These are phyloP conservation scores for Candida taoyuanica DNA, from an alignment of 805 yeast species.

Conservation along the genomic window DNA sequence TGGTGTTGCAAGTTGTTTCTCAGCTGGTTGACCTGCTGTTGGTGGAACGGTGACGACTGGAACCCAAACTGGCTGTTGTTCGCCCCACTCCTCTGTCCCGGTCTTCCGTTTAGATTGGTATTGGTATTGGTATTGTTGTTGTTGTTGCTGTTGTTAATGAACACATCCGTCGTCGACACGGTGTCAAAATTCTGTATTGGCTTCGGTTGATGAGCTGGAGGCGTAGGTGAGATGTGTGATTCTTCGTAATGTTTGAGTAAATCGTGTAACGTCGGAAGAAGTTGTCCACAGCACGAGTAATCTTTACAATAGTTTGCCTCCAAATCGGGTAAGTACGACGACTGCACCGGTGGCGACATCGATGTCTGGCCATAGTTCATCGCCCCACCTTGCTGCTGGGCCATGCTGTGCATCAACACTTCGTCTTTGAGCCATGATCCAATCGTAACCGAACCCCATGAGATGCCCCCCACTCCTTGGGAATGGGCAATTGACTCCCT, in stretches of 20 bases:
- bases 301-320: conserved; percentile 97
- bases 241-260: conserved; percentile 93
- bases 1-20: conserved; percentile 16
- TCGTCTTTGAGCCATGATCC: conserved; percentile 97
- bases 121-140: conserved; percentile 26
- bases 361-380: conserved; percentile 15
- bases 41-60: conserved; percentile 11
- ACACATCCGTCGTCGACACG: conserved; percentile 90
- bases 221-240: conserved; percentile 72
- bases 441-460: conserved; percentile 94
- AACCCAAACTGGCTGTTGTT: conserved; percentile 22
- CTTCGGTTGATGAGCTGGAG: conserved; percentile 45
- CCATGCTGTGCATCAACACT: conserved; percentile 51
- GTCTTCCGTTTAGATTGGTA: too few species aligned
- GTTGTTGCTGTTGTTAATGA: conserved; percentile 44
- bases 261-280: conserved; percentile 90
- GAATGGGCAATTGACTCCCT: conserved; percentile 93
- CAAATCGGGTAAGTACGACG: conserved; percentile 83
- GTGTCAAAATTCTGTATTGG: conserved; percentile 72
- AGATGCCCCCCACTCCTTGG: conserved; percentile 96
- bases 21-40: conserved; percentile 14
- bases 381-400: conserved; percentile 8
- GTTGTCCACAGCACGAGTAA: conserved; percentile 92
- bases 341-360: conserved; percentile 58
- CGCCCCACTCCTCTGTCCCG: conserved; percentile 20